Evolutionary conservation across 805 yeast genomes (phyloP).

Genomic region (Candida nitratophila): DNA sequence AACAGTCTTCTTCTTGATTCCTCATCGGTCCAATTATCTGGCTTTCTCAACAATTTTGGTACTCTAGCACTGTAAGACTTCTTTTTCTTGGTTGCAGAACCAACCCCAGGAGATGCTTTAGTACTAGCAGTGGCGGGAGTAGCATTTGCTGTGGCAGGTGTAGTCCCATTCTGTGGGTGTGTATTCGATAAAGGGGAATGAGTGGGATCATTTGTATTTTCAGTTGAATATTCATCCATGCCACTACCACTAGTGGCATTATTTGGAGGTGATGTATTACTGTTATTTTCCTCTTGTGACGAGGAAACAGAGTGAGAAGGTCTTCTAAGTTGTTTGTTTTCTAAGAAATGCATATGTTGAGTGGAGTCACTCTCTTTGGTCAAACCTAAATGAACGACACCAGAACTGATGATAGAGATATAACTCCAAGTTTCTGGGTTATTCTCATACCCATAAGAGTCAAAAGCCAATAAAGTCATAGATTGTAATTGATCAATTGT

Average conservation of each 20-base stretch:
- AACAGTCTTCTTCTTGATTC: constrained; percentile 28
- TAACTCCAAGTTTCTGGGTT: constrained; percentile 19
- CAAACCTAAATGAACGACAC: constrained; percentile 15
- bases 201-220: background rate
- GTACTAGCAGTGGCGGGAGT: background rate
- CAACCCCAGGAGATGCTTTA: background rate
- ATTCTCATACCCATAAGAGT: constrained; percentile 16
- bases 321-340: constrained; percentile 3
- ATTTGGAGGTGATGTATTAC: background rate
- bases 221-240: background rate
- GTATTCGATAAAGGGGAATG: background rate
- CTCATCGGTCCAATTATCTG: constrained; percentile 30
- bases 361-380: constrained; percentile 6
- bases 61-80: constrained; percentile 8
- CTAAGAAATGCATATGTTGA: constrained; percentile 7
- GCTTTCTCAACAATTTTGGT: constrained; percentile 12
- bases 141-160: background rate
- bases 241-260: background rate
- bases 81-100: background rate
- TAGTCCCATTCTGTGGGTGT: background rate
- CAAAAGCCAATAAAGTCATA: constrained; percentile 17
- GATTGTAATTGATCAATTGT: constrained; percentile 17
- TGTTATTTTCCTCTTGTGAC: background rate
- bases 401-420: constrained; percentile 16
- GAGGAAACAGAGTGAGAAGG: constrained; percentile 2